These are phyloP conservation scores for Termitomyces sp. DNA, from an alignment of 768 basidiomycete genomes.

Conservation along the genomic window DNA sequence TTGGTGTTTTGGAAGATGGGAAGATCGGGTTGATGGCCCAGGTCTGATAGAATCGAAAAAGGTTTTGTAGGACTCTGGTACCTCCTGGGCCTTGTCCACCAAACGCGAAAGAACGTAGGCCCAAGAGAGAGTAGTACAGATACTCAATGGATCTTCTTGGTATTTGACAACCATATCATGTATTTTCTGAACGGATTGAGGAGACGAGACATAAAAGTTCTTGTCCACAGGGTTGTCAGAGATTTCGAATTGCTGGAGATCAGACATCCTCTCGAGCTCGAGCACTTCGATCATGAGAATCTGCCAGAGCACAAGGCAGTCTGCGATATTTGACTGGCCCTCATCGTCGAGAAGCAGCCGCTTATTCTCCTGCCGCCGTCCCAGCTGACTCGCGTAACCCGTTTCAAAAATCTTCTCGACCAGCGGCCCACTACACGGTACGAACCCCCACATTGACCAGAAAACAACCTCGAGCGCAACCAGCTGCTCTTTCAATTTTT, in stretches of 20 bases:
- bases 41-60: conserved; percentile 56
- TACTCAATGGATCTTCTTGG: conserved; percentile 55
- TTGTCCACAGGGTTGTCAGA: conserved; percentile 45
- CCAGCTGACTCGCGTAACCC: conserved; percentile 63
- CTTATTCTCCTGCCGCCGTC: conserved; percentile 57
- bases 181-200: conserved; percentile 58
- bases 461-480: conserved; percentile 84
- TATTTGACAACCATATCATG: conserved; percentile 65
- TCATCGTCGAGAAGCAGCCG: conserved; percentile 74
- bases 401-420: conserved; percentile 63
- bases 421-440: conserved; percentile 59
- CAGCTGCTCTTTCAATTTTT: conserved; percentile 75
- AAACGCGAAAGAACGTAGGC: conserved; percentile 74
- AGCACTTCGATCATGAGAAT: conserved; percentile 75
- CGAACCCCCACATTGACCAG: conserved; percentile 81
- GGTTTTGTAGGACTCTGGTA: conserved; percentile 50
- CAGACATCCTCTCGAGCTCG: conserved; percentile 70
- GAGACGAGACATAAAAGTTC: conserved; percentile 58
- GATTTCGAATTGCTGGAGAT: conserved; percentile 48
- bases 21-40: conserved; percentile 31
- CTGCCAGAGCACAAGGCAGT: conserved; percentile 75
- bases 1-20: conserved; percentile 52
- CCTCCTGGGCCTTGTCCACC: conserved; percentile 44
- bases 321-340: conserved; percentile 59
- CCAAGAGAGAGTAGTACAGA: conserved; percentile 80